Conservation (phyloP, 2,329 filamentous ascomycete species). For the Pseudogymnoascus sp. region DNA sequence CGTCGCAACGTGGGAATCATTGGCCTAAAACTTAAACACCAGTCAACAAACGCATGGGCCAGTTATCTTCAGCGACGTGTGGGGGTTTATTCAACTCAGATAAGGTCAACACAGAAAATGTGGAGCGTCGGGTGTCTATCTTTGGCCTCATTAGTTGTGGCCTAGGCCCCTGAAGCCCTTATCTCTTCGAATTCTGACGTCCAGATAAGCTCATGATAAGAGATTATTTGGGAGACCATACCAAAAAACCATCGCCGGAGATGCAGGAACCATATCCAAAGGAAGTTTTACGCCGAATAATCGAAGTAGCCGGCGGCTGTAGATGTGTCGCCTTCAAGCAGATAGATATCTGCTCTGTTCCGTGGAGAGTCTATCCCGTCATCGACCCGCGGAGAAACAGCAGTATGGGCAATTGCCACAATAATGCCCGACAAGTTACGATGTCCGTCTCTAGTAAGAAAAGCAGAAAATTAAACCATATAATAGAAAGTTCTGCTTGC, state of each 20-base stretch:
- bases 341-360: neutral
- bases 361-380: neutral
- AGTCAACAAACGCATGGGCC: neutral
- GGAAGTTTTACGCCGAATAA: neutral
- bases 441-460: neutral
- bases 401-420: neutral
- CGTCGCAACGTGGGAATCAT: neutral
- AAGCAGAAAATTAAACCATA: neutral
- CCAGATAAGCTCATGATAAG: constrained; percentile 9
- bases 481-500: neutral
- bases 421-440: neutral
- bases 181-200: neutral
- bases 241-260: neutral
- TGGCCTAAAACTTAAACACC: neutral
- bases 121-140: neutral
- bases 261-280: neutral
- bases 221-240: neutral
- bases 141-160: neutral
- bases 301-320: neutral
- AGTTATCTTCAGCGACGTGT: neutral
- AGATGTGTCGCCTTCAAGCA: neutral
- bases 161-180: neutral
- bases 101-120: neutral
- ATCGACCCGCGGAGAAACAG: neutral
- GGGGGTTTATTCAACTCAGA: neutral